Evolutionary conservation across 2,329 filamentous ascomycete genomes (phyloP), one percentile per base, ranked within the genome.

Genomic region (Nothophaeocryptopus gaeumannii): DNA sequence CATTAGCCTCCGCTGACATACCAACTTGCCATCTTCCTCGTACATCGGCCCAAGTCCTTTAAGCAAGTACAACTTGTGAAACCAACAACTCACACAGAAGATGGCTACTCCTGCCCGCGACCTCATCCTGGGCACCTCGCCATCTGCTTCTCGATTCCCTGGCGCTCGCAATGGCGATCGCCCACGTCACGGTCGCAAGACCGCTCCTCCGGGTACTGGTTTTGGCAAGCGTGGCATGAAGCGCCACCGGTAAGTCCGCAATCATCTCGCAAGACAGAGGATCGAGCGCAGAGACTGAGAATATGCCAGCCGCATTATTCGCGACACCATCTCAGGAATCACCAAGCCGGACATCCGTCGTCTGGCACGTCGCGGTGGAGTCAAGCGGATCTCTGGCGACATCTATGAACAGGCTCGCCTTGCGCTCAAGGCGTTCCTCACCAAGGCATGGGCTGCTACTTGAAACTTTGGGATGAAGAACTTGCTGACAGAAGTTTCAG

Each of bases 321-420:
- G 89, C 75, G 90, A 96, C 85, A 96, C 95, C 85, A 95, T 96
- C 70, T 89, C 95, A 78, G 90, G 91, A 76, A 93, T 96, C 70
- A 96, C 90, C 68, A 95, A 95, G 85, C 48, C 47, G 1, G 56
- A 45, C 39, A 64, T 62, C 51, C 86, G 90, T 68, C 84, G 87
- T 37, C 70, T 91, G 0, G 88, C 88, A 1, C 80, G 88, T 5
- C 82, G 88, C 5, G 88, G 87, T 1, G 88, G 88, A 0, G 84
- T 91, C 0, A 90, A 89, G 65, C 75, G 87, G 0, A 88, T 91
- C 5, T 84, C 82, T 0, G 76, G 63, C 0, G 55, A 38, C 0
- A 83, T 90, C 2, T 91, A 91, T 60, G 74, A 82, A 0, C 82
- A 86, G 0, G 66, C 76, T 0, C 74, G 88, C 0, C 9, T 2